Conservation (phyloP, 306 rosid species). For the Acacia confusa region DNA sequence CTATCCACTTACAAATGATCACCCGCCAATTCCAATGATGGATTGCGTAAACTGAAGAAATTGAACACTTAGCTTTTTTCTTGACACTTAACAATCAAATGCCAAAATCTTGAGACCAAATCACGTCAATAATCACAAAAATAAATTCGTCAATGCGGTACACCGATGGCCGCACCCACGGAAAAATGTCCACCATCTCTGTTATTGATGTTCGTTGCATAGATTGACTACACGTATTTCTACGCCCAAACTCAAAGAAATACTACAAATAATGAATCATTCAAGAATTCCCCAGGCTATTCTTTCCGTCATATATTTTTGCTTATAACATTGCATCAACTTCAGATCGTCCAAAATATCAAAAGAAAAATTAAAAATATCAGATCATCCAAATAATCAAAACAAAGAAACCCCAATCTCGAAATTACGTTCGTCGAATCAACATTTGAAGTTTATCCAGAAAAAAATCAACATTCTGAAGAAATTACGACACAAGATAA, state of each 20-base stretch:
- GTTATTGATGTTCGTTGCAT: background rate
- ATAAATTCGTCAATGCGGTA: background rate
- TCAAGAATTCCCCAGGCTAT: background rate
- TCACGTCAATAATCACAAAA: background rate
- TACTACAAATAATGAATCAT: background rate
- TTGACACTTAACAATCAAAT: background rate
- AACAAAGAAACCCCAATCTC: background rate
- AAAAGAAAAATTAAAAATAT: background rate
- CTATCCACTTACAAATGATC: background rate
- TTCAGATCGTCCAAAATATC: background rate
- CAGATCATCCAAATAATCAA: background rate
- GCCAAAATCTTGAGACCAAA: constrained; percentile 1
- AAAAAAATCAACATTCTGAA: background rate
- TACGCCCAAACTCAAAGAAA: background rate
- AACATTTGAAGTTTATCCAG: no score
- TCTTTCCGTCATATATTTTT: background rate
- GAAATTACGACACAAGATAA: background rate
- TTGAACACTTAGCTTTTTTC: background rate
- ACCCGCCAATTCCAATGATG: background rate
- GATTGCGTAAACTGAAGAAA: background rate
- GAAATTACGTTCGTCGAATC: background rate
- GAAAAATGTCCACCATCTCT: background rate
- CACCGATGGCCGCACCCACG: background rate
- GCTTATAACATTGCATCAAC: constrained; percentile 1
- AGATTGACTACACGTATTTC: background rate